Base-by-base conservation (phyloP, 495 filamentous ascomycete species). In the Aspergillus mulundensis region DNA sequence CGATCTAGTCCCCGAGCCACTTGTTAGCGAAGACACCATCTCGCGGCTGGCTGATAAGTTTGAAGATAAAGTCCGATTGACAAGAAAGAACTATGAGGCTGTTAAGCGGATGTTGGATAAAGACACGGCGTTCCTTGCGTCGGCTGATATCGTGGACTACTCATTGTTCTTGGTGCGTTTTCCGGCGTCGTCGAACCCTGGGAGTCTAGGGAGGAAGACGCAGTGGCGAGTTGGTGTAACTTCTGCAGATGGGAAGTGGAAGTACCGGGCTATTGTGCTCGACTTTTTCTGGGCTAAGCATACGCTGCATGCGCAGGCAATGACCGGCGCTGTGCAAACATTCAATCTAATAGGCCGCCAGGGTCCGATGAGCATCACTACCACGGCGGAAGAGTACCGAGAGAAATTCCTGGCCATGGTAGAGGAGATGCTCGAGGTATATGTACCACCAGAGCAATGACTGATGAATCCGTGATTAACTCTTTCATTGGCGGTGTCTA, bases 241-340 rank as follows among this genome's bases (percentile, higher is more conserved):
- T 0, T 84, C 81, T 19, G 72, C 77, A 10, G 82, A 87, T 63
- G 82, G 81, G 4, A 78, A 81, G 63, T 83, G 85, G 71, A 74
- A 83, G 19, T 89, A 87, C 59, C 72, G 84, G 14, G 81, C 76
- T 7, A 75, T 82, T 5, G 60, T 88, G 20, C 66, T 89, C 41
- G 85, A 88, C 65, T 88, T 88, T 60, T 87, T 88, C 68, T 88
- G 86, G 83, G 82, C 83, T 1, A 84, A 82, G 62, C 85, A 88
- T 68, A 85, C 82, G 58, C 51, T 84, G 1, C 81, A 81, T 47
- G 79, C 85, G 2, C 78, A 75, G 63, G 75, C 79, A 0, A 76
- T 88, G 78, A 85, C 86, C 5, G 74, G 80, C 0, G 66, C 87
- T 28, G 75, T 88, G 36, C 77, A 78, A 15, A 69, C 76, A 1